Base-by-base conservation (phyloP, 176 grass and related monocot genomes). In the Saccharum spontaneum region DNA sequence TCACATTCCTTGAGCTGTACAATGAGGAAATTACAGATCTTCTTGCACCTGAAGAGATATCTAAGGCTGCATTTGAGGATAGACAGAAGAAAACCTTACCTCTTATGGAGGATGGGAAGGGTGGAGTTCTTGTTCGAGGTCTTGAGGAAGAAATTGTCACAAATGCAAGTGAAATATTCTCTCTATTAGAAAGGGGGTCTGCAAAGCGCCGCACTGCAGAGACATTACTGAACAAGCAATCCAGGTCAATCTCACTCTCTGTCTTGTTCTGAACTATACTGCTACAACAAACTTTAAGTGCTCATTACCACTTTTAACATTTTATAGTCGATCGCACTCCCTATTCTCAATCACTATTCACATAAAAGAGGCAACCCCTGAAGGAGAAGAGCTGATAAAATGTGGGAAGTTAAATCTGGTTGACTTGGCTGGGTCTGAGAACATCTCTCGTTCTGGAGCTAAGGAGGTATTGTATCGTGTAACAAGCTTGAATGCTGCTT, bases 71-170 rank as follows among this genome's bases (percentile, higher is more conserved):
- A 62, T 60, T 92, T 1, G 97, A 99, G 80, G 97, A 98, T 14
- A 87, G 82, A 60, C 93, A 98, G 67, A 99, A 97, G 85, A 99
- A 92, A 43, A 70, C 82, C 8, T 78, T 99, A 14, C 97, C 97
- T 79, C 89, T 99, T 52, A 99, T 99, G 97, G 97, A 99, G 82
- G 97, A 99, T 73, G 97, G 97, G 18, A 99, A 99, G 89, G 97
- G 97, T 22, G 97, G 97, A 33, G 97, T 99, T 67, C 90, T 99
- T 31, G 92, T 99, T 33, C 96, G 91, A 78, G 97, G 97, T 52
- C 59, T 99, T 18, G 97, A 99, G 75, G 97, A 99, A 86, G 97
- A 99, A 79, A 99, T 94, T 71, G 97, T 99, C 7, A 99, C 94
- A 1, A 99, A 89, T 65, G 86, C 90, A 9, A 67, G 38, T 49